Evolutionary conservation across 2,329 filamentous ascomycete genomes (phyloP), one percentile per base, ranked within the genome.

Genomic region (Aspergillus eucalypticola): DNA sequence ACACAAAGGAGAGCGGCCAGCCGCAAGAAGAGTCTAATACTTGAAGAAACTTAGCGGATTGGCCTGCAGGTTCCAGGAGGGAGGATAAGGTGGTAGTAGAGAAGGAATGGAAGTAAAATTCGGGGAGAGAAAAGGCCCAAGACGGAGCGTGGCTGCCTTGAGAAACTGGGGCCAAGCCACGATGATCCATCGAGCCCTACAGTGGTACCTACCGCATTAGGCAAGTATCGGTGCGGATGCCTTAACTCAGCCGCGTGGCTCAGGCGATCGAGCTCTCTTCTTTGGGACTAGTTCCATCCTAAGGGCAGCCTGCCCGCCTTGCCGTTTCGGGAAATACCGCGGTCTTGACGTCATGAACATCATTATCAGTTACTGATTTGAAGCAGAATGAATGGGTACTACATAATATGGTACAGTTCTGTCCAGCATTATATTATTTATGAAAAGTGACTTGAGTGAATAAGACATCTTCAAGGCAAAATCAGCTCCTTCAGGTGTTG

Each of bases 141-240:
- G 52, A 56, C 23, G 46, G 60, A 60, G 51, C 54, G 56, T 61
- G 56, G 63, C 59, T 62, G 64, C 61, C 61, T 61, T 56, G 56
- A 53, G 46, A 17, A 46, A 55, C 53, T 38, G 53, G 59, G 50
- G 35, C 58, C 32, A 35, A 38, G 54, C 56, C 54, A 56, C 53
- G 49, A 54, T 56, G 59, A 58, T 59, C 56, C 56, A 61, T 61
- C 52, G 42, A 42, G 56, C 32, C 48, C 56, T 52, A 51, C 49
- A 17, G 27, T 29, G n/a, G 21, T 54, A 38, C 39, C 21, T 39
- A 27, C 39, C 35, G 23, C 25, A 53, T 32, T 39, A 53, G 51
- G 39, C 21, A 53, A 44, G 41, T 44, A 44, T 23, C 19, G 13
- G 44, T 29, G 46, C 13, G 46, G 25, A 32, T 29, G 46, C 46